phyloP scores from a whole-genome alignment of 2,329 filamentous ascomycete species.

The Dactylonectria macrodidyma region DNA sequence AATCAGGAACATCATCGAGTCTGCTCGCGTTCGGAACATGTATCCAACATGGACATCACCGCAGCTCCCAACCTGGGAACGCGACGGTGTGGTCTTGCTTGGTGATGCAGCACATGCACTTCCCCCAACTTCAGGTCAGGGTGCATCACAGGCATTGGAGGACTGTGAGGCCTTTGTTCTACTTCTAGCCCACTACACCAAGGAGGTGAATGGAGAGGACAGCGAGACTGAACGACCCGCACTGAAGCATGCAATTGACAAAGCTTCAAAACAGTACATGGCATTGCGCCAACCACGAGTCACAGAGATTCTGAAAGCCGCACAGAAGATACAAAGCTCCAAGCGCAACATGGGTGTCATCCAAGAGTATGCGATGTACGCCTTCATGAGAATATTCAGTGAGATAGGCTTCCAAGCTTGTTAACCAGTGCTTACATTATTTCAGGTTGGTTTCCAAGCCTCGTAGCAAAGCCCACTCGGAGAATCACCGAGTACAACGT shows the following conservation, averaged over 20 bases:
- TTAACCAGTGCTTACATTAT: background rate
- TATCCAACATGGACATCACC: constrained; percentile 32
- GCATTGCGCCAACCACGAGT: constrained; percentile 29
- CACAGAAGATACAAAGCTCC: constrained; percentile 29
- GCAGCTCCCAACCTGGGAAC: constrained; percentile 26
- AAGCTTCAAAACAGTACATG: constrained; percentile 25
- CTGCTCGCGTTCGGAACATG: constrained; percentile 21
- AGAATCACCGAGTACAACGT: constrained; percentile 20
- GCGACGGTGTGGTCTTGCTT: constrained; percentile 26
- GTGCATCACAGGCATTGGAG: constrained; percentile 25
- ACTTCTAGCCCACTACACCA: constrained; percentile 12
- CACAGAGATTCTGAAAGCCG: constrained; percentile 18
- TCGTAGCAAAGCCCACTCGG: constrained; percentile 15
- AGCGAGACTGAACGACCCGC: background rate
- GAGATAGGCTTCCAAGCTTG: background rate
- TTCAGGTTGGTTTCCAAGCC: constrained; percentile 16
- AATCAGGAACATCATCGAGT: constrained; percentile 17
- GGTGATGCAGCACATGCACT: constrained; percentile 30
- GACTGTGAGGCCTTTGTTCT: constrained; percentile 28
- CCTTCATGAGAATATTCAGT: constrained; percentile 30
- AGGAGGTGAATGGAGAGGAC: background rate
- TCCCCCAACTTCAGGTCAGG: constrained; percentile 30
- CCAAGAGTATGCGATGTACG: constrained; percentile 32
- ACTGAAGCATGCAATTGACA: constrained; percentile 18
- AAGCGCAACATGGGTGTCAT: constrained; percentile 26